Evolutionary conservation across 1,284 basidiomycete genomes (phyloP).

Genomic region (Trametes versicolor): DNA sequence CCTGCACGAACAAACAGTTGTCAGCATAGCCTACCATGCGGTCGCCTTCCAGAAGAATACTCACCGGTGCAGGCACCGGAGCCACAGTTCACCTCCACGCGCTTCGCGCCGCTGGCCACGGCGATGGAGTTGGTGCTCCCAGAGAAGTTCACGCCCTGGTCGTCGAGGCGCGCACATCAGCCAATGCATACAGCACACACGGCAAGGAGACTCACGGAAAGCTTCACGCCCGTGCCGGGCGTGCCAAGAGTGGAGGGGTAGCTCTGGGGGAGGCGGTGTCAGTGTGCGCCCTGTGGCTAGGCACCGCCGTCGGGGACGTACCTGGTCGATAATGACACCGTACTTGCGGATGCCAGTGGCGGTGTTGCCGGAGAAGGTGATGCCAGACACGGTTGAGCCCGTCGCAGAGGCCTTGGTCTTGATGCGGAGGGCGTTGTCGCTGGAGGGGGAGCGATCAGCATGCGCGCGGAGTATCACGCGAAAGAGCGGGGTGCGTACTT

Average conservation of each 20-base stretch:
- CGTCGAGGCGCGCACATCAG: no score
- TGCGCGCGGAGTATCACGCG: neutral
- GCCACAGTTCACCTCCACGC: conserved; percentile 47
- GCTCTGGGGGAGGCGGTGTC: conserved; percentile 36
- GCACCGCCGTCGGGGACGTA: conserved; percentile 9
- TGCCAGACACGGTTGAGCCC: conserved; percentile 45
- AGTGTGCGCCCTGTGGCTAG: neutral
- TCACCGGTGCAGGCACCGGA: conserved; percentile 42
- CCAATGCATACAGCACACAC: no score
- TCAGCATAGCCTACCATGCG: neutral
- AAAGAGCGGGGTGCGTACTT: conserved; percentile 31
- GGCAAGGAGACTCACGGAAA: conserved; percentile 36
- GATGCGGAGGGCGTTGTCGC: conserved; percentile 53
- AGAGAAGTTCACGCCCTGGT: conserved; percentile 44
- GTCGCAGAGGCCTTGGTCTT: conserved; percentile 49
- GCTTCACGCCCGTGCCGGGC: conserved; percentile 46
- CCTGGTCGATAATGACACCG: conserved; percentile 52
- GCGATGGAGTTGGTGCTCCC: conserved; percentile 39
- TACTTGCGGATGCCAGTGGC: conserved; percentile 43
- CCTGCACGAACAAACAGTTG: conserved; percentile 42
- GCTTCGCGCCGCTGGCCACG: conserved; percentile 40
- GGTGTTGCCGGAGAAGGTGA: conserved; percentile 49
- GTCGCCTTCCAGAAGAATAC: neutral
- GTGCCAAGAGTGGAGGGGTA: conserved; percentile 49
- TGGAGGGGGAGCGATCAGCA: conserved; percentile 11